Percentiles rank a stretch among this genome's conserved stretches.
Evolutionary conservation across 1,284 basidiomycete genomes (phyloP).

Genomic region (Omphalotus olearius): DNA sequence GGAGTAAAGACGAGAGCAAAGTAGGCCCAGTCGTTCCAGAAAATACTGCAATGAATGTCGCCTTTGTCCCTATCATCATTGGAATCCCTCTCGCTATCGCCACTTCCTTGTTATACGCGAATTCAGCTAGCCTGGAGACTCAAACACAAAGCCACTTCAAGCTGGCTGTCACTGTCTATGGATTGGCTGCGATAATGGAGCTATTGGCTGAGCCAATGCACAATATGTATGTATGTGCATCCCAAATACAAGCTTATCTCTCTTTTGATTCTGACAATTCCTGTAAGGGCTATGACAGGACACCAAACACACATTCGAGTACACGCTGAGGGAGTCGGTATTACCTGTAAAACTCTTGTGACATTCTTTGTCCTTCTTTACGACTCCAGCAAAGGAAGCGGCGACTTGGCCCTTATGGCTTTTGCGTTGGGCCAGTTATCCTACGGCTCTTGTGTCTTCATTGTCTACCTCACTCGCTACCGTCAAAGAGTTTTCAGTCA

Average conservation of each 20-base stretch:
- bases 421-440: slow-evolving; percentile 80
- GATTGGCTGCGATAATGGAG: slow-evolving; percentile 70
- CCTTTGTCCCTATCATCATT: slow-evolving; percentile 53
- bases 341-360: slow-evolving; percentile 68
- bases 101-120: slow-evolving; percentile 45
- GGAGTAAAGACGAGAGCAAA: slow-evolving; percentile 7
- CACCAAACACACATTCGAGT: slow-evolving; percentile 67
- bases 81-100: slow-evolving; percentile 51
- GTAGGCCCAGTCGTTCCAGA: neutral
- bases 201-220: slow-evolving; percentile 83
- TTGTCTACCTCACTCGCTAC: slow-evolving; percentile 31
- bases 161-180: slow-evolving; percentile 65
- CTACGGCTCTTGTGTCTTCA: slow-evolving; percentile 52
- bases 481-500: slow-evolving; percentile 15
- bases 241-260: neutral
- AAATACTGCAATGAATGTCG: slow-evolving; percentile 39
- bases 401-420: slow-evolving; percentile 62
- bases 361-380: slow-evolving; percentile 64
- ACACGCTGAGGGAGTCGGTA: slow-evolving; percentile 78
- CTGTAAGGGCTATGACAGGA: slow-evolving; percentile 58
- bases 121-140: slow-evolving; percentile 46
- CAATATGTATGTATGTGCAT: slow-evolving; percentile 47
- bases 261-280: slow-evolving; percentile 7
- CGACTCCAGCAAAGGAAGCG: slow-evolving; percentile 29
- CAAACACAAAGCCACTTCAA: slow-evolving; percentile 61